phyloP scores from a whole-genome alignment of 306 rosid genomes.

The Sechiopsis laciniata region DNA sequence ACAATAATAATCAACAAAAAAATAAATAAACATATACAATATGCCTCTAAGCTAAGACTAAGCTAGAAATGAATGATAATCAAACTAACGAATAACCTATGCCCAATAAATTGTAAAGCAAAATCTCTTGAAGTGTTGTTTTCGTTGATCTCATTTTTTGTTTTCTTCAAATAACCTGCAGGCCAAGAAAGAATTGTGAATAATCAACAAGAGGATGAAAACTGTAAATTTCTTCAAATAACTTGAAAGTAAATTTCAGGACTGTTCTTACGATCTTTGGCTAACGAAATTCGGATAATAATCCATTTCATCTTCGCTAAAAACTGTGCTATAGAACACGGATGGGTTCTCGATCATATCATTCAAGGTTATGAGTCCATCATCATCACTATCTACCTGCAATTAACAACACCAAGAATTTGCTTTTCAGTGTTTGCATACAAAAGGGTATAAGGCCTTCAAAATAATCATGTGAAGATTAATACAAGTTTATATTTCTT shows the following conservation, averaged over 20 bases:
- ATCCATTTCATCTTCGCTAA: conserved; percentile 52
- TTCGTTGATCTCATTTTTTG: not conserved
- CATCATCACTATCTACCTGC: conserved; percentile 83
- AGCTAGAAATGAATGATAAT: not conserved
- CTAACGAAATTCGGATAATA: conserved; percentile 61
- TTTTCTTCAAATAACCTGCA: not conserved
- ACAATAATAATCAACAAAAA: no score
- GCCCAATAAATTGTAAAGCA: not conserved
- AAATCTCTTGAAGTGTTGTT: not conserved
- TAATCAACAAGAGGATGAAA: not conserved
- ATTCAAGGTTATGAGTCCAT: conserved; percentile 60
- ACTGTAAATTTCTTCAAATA: no score
- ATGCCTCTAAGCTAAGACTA: not conserved
- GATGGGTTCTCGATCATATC: conserved; percentile 93
- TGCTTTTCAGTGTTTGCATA: not conserved
- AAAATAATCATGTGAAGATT: not conserved
- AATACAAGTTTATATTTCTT: not conserved
- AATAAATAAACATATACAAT: not conserved
- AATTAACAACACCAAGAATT: conserved; percentile 6
- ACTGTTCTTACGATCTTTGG: not conserved
- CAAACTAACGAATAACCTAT: not conserved
- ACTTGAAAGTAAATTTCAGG: not conserved
- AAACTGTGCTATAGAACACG: conserved; percentile 82
- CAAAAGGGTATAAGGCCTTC: not conserved
- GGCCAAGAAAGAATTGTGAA: not conserved